Evolutionary conservation across 306 rosid species (phyloP).

Genomic region (Cucumis hystrix): DNA sequence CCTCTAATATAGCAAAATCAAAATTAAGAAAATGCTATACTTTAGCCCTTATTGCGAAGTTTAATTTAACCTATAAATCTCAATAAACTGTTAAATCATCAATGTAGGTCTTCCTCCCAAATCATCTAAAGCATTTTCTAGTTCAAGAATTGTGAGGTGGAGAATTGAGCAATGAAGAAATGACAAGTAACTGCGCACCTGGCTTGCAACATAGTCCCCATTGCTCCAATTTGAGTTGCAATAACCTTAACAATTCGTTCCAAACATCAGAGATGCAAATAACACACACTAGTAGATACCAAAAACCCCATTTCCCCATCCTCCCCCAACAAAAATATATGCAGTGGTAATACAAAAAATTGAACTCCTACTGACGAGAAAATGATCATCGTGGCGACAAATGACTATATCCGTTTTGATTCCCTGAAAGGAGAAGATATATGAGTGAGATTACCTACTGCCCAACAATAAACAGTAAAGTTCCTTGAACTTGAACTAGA

Average conservation of each 20-base stretch:
- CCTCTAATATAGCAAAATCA: not conserved
- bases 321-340: constrained; percentile 3
- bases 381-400: constrained; percentile 61
- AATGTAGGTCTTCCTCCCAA: not conserved
- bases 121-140: not conserved
- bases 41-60: not conserved
- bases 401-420: constrained; percentile 59
- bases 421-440: constrained; percentile 41
- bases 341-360: not conserved
- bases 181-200: constrained; percentile 38
- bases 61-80: not conserved
- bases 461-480: not conserved
- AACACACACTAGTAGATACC: not conserved
- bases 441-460: not conserved
- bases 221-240: constrained; percentile 78
- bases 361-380: constrained; percentile 40
- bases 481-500: not conserved
- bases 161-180: not conserved
- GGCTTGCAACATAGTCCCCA: constrained; percentile 84
- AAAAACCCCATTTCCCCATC: not conserved
- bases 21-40: not conserved
- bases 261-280: not conserved
- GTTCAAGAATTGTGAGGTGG: not conserved
- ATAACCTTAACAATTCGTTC: constrained; percentile 33
- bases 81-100: not conserved